Conservation (phyloP, 2,329 filamentous ascomycete genomes). For the Aspergillus quadricinctus region DNA sequence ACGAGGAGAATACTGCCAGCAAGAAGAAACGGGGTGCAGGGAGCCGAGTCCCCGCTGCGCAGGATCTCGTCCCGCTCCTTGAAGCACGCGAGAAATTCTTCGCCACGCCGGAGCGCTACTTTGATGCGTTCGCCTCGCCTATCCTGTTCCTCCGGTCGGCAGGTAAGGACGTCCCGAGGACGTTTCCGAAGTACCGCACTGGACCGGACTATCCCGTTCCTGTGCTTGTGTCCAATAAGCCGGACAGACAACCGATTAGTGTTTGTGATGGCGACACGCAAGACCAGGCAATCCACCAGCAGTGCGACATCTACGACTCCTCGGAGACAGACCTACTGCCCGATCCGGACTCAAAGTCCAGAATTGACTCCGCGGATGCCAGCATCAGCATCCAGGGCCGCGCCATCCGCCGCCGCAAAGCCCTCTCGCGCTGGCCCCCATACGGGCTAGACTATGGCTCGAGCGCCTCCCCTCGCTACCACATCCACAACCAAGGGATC, state of each 20-base stretch:
- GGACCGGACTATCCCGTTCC: slow-evolving; percentile 33
- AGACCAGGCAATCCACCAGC: neutral
- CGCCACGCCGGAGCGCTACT: slow-evolving; percentile 34
- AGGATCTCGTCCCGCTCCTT: slow-evolving; percentile 34
- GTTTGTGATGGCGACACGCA: slow-evolving; percentile 8
- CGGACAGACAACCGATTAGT: slow-evolving; percentile 1
- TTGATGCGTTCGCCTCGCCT: slow-evolving; percentile 43
- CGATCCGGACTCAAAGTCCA: neutral
- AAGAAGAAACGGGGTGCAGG: slow-evolving; percentile 10
- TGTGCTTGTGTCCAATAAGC: slow-evolving; percentile 15
- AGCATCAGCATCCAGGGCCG: slow-evolving; percentile 1
- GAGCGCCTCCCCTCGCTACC: slow-evolving; percentile 14
- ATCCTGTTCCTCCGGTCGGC: slow-evolving; percentile 40
- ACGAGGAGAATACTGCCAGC: neutral
- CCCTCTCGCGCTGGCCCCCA: slow-evolving; percentile 37
- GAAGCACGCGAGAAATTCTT: slow-evolving; percentile 35
- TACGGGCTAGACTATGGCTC: slow-evolving; percentile 33
- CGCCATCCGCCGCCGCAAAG: slow-evolving; percentile 30
- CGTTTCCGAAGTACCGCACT: slow-evolving; percentile 30
- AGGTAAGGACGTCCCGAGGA: slow-evolving; percentile 34
- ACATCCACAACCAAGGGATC: slow-evolving; percentile 13
- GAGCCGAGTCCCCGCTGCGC: slow-evolving; percentile 17
- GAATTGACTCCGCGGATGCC: neutral
- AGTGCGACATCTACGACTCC: neutral
- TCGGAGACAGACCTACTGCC: neutral